Conservation (phyloP, 331 rosid species). For the Spiraea crenata region DNA sequence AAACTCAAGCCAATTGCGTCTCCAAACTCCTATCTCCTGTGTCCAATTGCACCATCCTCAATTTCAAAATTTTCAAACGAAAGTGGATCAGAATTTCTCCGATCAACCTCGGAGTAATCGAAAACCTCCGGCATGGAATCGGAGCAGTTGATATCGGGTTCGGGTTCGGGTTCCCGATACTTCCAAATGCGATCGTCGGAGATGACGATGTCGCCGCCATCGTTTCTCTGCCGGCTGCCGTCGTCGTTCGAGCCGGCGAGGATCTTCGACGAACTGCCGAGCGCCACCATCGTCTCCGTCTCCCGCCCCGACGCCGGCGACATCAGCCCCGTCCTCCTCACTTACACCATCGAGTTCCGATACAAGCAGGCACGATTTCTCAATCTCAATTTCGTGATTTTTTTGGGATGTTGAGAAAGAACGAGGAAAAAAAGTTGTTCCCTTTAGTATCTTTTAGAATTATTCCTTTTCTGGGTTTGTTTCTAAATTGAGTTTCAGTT, state of each 20-base stretch:
- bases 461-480: background rate
- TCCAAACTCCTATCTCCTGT: slow-evolving; percentile 2
- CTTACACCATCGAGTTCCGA: slow-evolving; percentile 77
- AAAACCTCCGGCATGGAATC: slow-evolving; percentile 40
- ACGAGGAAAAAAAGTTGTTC: background rate
- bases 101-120: slow-evolving; percentile 13
- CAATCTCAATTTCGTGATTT: background rate
- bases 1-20: background rate
- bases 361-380: slow-evolving; percentile 63
- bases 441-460: background rate
- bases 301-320: slow-evolving; percentile 91
- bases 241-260: slow-evolving; percentile 36
- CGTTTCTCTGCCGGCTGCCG: slow-evolving; percentile 40
- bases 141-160: slow-evolving; percentile 59
- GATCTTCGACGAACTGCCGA: slow-evolving; percentile 86
- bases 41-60: background rate
- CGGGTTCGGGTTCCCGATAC: slow-evolving; percentile 50
- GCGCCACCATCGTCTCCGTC: slow-evolving; percentile 68
- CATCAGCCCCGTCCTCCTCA: slow-evolving; percentile 82
- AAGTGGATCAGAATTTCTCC: background rate
- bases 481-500: background rate
- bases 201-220: slow-evolving; percentile 39
- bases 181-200: slow-evolving; percentile 77
- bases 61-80: background rate
- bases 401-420: background rate